These are phyloP conservation scores for Sporothrix dimorphospora DNA, from an alignment of 2,329 filamentous ascomycete genomes.

Conservation along the genomic window DNA sequence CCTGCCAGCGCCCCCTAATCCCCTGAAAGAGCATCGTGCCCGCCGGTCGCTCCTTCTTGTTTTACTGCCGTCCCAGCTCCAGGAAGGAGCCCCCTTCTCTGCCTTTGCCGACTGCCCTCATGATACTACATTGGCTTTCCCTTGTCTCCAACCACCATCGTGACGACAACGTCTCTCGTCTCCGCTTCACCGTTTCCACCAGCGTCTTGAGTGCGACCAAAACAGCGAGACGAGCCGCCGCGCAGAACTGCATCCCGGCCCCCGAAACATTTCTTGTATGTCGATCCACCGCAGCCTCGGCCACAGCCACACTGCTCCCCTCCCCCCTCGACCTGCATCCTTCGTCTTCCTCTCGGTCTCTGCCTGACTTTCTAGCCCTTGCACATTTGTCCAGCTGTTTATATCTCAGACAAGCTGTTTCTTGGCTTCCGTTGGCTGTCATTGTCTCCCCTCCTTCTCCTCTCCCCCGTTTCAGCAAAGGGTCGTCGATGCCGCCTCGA, in stretches of 20 bases:
- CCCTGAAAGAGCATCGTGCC: conserved; percentile 20
- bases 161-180: background rate
- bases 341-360: background rate
- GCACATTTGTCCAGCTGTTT: conserved; percentile 4
- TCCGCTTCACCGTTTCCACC: conserved; percentile 18
- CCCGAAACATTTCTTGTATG: conserved; percentile 21
- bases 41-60: background rate
- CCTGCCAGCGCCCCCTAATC: background rate
- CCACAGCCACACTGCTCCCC: conserved; percentile 24
- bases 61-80: conserved; percentile 18
- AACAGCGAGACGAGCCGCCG: conserved; percentile 12
- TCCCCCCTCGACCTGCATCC: background rate
- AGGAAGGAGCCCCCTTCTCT: background rate
- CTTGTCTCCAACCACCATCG: background rate
- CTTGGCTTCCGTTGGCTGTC: background rate
- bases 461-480: conserved; percentile 14
- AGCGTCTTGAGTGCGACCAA: conserved; percentile 19
- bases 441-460: background rate
- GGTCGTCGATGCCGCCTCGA: no score
- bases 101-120: conserved; percentile 5
- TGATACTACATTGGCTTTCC: background rate
- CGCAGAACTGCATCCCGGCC: conserved; percentile 14
- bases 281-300: conserved; percentile 23
- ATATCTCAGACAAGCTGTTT: conserved; percentile 13
- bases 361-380: background rate